Base-by-base conservation (phyloP, 2,329 filamentous ascomycete genomes). In the Ceratocystis papillata region DNA sequence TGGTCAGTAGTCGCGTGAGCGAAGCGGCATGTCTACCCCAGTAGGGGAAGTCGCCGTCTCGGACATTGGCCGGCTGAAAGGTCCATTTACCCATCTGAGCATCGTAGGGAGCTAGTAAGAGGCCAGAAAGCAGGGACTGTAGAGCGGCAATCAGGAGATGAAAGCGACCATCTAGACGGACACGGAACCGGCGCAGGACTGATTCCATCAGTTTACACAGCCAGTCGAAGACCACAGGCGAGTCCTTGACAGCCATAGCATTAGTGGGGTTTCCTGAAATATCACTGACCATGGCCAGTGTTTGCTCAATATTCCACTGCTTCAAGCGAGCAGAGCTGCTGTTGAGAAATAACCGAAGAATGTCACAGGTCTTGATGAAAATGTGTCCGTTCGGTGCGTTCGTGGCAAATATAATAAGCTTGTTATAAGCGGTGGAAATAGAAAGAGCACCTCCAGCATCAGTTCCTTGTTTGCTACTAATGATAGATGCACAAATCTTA, bases 81-180 rank as follows among this genome's bases (percentile, higher is more conserved):
- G 69, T 44, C 69, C 75, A 72, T 20, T 68, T 53, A 68, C 67
- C 53, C 69, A 68, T 33, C 66, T 74, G 72, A n/a, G 70, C 69
- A 66, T 71, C 67, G 62, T 65, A 72, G 5, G 77, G 74, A 10
- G 77, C 73, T 1, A 75, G 70, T 44, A 86, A 75, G 20, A 87
- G 78, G 45, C 78, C 77, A 25, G 75, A 75, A 45, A 87, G 77
- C n/a, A 87, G 79, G 2, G 79, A 74, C 70, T 85, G 81, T 67
- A 87, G 74, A 1, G 78, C 74, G 45, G 78, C 74, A 60, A 85
- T 74, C 4, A 86, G 76, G 57, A 86, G 74, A 70, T 85, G 84
- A 70, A 84, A 83, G 69, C 84, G 84, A 1, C 83, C 83, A 70
- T 85, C 80, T 1, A 87, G 76, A 8, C 84, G 82, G 55, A 83